Evolutionary conservation across 305 asterid genomes (phyloP).

Genomic region (Solanum aculeatissimum): DNA sequence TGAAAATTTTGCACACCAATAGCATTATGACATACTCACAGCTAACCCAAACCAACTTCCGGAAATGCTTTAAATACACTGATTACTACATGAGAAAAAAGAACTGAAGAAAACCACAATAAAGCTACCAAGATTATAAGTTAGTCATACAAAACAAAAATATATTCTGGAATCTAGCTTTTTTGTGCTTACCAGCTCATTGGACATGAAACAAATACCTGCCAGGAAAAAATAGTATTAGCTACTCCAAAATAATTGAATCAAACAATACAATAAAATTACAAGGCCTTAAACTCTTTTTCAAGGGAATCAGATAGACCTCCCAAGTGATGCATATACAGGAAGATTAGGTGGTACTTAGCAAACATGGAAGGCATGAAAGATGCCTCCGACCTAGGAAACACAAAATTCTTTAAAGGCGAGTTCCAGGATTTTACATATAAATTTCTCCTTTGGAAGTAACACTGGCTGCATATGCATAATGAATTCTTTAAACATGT

Average conservation of each 20-base stretch:
- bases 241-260: not conserved
- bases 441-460: not conserved
- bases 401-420: not conserved
- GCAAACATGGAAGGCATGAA: not conserved
- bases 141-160: not conserved
- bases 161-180: not conserved
- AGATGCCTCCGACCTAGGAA: not conserved
- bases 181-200: conserved; percentile 67
- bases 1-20: not conserved
- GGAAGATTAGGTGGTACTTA: not conserved
- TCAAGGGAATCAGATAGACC: not conserved
- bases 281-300: not conserved
- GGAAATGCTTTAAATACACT: not conserved
- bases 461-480: not conserved
- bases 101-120: not conserved
- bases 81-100: not conserved
- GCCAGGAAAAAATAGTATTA: conserved; percentile 25
- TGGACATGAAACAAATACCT: conserved; percentile 96
- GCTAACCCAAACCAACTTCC: not conserved
- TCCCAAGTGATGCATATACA: not conserved
- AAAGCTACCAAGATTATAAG: not conserved
- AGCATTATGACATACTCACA: not conserved
- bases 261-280: not conserved
- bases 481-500: not conserved
- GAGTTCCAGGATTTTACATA: not conserved